These are phyloP conservation scores for Boletus eberwhitei DNA, from an alignment of 768 basidiomycete species.

Conservation along the genomic window DNA sequence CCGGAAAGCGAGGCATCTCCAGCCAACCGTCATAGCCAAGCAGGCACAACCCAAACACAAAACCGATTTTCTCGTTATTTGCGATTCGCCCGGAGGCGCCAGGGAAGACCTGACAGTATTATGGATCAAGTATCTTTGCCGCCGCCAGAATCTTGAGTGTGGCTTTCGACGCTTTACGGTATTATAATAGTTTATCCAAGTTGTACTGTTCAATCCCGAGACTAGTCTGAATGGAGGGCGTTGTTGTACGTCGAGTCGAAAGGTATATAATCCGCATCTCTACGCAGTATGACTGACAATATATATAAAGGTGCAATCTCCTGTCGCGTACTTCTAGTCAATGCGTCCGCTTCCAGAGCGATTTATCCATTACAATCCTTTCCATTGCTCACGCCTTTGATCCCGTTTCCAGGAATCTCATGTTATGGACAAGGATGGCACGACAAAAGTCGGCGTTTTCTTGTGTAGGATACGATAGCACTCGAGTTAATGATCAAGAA, in stretches of 20 bases:
- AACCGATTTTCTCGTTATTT: slow-evolving; percentile 58
- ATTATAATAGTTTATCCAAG: background rate
- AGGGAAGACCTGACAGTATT: slow-evolving; percentile 36
- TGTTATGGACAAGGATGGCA: background rate
- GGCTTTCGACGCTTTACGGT: background rate
- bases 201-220: background rate
- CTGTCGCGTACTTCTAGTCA: background rate
- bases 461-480: background rate
- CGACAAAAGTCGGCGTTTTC: background rate
- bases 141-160: slow-evolving; percentile 8
- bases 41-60: slow-evolving; percentile 16
- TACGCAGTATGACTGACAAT: background rate
- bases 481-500: background rate
- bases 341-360: background rate
- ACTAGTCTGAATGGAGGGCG: background rate
- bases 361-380: background rate
- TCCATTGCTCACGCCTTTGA: background rate
- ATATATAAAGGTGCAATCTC: background rate
- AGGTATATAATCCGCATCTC: background rate
- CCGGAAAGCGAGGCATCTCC: slow-evolving; percentile 14
- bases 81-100: slow-evolving; percentile 49
- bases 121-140: slow-evolving; percentile 26
- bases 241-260: background rate
- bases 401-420: too few species aligned
- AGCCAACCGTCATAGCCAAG: slow-evolving; percentile 13